A percentile compares a stretch with the other conserved stretches of the same genome.
Evolutionary conservation across 1,284 basidiomycete genomes (phyloP).

Genomic region (Naganishia liquefaciens): DNA sequence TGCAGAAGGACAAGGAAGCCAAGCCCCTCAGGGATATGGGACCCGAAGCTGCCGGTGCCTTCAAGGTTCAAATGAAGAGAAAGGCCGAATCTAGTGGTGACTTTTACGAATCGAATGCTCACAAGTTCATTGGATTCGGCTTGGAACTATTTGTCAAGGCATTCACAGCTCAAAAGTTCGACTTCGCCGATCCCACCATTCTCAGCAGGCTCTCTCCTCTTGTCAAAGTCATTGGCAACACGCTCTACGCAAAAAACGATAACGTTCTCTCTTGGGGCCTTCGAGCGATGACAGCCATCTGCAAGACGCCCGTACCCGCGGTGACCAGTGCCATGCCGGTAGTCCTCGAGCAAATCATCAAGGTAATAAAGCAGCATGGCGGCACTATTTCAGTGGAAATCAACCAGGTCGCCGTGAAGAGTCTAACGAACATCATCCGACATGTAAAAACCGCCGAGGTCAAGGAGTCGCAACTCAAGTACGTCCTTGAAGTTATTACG

Average conservation of each 20-base stretch:
- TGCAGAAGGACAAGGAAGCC: slow-evolving; percentile 45
- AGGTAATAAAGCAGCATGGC: slow-evolving; percentile 79
- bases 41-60: slow-evolving; percentile 59
- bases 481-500: slow-evolving; percentile 77
- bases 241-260: slow-evolving; percentile 80
- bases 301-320: slow-evolving; percentile 79
- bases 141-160: slow-evolving; percentile 89
- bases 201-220: slow-evolving; percentile 82
- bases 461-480: slow-evolving; percentile 84
- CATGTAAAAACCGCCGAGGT: slow-evolving; percentile 77
- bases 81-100: slow-evolving; percentile 62
- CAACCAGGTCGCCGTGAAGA: slow-evolving; percentile 83
- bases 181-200: slow-evolving; percentile 71
- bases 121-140: slow-evolving; percentile 87
- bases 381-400: slow-evolving; percentile 82
- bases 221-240: slow-evolving; percentile 85
- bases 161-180: slow-evolving; percentile 79
- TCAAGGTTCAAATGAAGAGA: slow-evolving; percentile 76
- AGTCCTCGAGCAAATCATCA: slow-evolving; percentile 81
- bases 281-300: slow-evolving; percentile 76
- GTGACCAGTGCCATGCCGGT: slow-evolving; percentile 78
- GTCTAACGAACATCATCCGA: slow-evolving; percentile 80
- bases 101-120: slow-evolving; percentile 75
- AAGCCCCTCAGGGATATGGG: slow-evolving; percentile 38
- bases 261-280: slow-evolving; percentile 78